phyloP scores from a whole-genome alignment of 805 yeast species.

The Starmerella stellata region DNA sequence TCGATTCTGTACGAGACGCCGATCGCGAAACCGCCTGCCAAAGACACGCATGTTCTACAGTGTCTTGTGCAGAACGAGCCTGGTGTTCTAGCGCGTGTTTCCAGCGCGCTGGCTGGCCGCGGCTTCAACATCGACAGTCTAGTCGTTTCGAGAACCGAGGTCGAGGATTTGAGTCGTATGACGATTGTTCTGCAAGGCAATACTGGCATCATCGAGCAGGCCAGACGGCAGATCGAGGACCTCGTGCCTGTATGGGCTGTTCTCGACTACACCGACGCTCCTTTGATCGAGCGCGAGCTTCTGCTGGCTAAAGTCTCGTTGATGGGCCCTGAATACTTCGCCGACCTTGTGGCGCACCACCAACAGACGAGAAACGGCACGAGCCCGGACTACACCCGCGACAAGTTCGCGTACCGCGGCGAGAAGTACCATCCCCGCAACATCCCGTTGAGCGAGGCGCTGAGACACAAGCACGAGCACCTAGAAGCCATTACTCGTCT shows the following conservation, averaged over 20 bases:
- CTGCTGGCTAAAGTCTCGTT: constrained; percentile 80
- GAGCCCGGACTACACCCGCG: constrained; percentile 20
- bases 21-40: constrained; percentile 34
- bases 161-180: constrained; percentile 87
- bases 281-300: constrained; percentile 79
- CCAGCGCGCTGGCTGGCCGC: constrained; percentile 92
- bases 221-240: constrained; percentile 93
- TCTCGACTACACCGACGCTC: constrained; percentile 76
- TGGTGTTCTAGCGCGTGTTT: constrained; percentile 82
- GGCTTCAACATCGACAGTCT: constrained; percentile 96
- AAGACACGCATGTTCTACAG: constrained; percentile 76
- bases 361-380: constrained; percentile 26
- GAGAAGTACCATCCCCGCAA: constrained; percentile 63
- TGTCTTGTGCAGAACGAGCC: constrained; percentile 98
- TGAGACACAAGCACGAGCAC: constrained; percentile 84
- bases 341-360: constrained; percentile 80
- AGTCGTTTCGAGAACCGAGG: constrained; percentile 93
- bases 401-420: constrained; percentile 22
- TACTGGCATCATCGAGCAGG: constrained; percentile 93
- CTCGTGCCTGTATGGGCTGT: constrained; percentile 97
- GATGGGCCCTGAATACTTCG: constrained; percentile 95
- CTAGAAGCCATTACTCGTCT: constrained; percentile 66
- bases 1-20: constrained; percentile 91
- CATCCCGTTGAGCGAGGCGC: constrained; percentile 74
- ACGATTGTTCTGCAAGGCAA: constrained; percentile 87